Evolutionary conservation across 2,329 filamentous ascomycete species (phyloP), one percentile per base, ranked within the genome.

Genomic region (Xylaria polymorpha): DNA sequence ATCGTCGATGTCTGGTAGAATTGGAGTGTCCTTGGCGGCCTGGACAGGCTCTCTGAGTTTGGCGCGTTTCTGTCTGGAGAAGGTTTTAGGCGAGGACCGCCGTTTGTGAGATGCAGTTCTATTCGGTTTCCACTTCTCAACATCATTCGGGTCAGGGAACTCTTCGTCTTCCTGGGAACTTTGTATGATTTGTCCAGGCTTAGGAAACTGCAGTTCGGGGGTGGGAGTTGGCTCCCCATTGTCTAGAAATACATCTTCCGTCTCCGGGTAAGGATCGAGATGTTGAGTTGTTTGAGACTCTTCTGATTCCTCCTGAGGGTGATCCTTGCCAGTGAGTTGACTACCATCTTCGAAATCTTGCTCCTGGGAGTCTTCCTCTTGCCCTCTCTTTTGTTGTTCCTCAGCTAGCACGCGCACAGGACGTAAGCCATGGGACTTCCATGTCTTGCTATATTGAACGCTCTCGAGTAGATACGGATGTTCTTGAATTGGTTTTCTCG

Each of bases 401-500:
- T 78, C 75, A 12, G 75, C 68, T 8, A 81, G 76, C 48, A 87
- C 78, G 62, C 82, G 82, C 41, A 89, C 74, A 0, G 87, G 87
- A 61, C 83, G 84, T 35, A 89, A 77, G 29, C 87, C 87, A 66
- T 87, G 86, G 3, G 83, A 83, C 73, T 85, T 86, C 72, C 88
- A 83, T 22, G 83, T 78, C 3, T 79, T 85, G 64, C 83, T 85
- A 75, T 88, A 89, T 35, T 85, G 83, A 0, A 83, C 86, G 74
- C 83, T 85, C 70, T 90, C 87, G 4, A 89, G 79, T 6, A 85
- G 78, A 70, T 89, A 90, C 3, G 87, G 87, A 53, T 88, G 86
- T 73, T 89, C 82, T 74, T 90, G 87, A 7, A 89, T 89, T 0
- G 87, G 87, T 69, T 89, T 90, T 22, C 87, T 83, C 0, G 86